A percentile compares a stretch with the other conserved stretches of the same genome.
Evolutionary conservation across 1,284 basidiomycete genomes (phyloP).

Genomic region (Apiotrichum brassicae): DNA sequence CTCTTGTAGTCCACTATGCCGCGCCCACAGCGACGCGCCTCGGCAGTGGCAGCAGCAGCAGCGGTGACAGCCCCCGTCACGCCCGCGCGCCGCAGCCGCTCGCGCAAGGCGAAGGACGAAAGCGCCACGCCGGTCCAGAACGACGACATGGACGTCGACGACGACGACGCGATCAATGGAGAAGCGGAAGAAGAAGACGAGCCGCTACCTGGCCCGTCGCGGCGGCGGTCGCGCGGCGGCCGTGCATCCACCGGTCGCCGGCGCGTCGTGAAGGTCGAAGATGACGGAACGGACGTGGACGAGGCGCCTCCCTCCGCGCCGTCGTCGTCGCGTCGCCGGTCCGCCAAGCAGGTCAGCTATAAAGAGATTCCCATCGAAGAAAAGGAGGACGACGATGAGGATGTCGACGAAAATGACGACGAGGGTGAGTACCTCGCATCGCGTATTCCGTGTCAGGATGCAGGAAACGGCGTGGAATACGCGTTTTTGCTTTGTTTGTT

Average conservation of each 20-base stretch:
- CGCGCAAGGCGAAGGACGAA: constrained; percentile 14
- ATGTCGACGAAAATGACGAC: constrained; percentile 14
- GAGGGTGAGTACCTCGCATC: neutral
- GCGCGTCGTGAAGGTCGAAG: constrained; percentile 1
- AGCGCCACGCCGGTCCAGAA: neutral
- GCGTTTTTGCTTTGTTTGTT: neutral
- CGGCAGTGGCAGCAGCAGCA: constrained; percentile 3
- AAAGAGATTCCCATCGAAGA: constrained; percentile 19
- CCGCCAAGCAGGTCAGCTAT: constrained; percentile 23
- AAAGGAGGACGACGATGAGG: constrained; percentile 16
- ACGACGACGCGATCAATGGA: constrained; percentile 11
- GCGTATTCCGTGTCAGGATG: neutral
- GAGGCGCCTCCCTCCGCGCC: constrained; percentile 9
- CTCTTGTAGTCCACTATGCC: constrained; percentile 8
- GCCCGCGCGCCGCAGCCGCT: neutral
- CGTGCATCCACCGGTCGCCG: neutral
- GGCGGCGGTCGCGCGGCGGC: neutral
- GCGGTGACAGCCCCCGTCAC: neutral
- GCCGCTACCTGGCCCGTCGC: constrained; percentile 4
- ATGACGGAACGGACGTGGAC: constrained; percentile 13
- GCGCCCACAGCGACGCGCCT: constrained; percentile 11
- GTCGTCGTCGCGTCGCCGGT: constrained; percentile 12
- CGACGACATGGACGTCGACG: constrained; percentile 4
- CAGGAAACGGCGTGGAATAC: too few relatives aligned
- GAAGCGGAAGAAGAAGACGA: constrained; percentile 17